Conservation (phyloP, 2,329 filamentous ascomycete species). For the Geosmithia morbida region DNA sequence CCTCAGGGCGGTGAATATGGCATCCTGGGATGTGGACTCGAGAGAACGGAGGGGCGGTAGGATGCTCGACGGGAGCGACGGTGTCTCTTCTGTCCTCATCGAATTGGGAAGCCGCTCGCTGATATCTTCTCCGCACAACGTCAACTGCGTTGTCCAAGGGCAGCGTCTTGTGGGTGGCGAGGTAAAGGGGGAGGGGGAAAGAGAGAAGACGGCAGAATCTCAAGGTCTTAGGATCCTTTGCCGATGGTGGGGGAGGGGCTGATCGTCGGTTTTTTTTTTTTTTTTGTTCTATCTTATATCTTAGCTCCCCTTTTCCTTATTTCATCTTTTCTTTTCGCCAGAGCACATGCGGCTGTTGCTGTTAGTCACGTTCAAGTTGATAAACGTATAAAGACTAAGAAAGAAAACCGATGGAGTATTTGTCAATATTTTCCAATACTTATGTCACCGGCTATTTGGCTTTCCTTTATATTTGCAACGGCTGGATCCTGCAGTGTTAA, state of each 20-base stretch:
- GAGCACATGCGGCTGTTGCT: too few relatives aligned
- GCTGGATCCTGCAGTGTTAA: neutral
- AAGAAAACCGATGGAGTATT: neutral
- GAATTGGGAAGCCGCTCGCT: neutral
- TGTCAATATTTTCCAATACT: neutral
- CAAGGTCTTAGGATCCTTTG: neutral
- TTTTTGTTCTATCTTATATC: too few relatives aligned
- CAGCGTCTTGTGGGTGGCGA: neutral
- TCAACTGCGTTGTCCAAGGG: too few relatives aligned
- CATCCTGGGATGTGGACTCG: neutral
- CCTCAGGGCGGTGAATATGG: conserved; percentile 2
- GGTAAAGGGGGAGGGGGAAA: neutral
- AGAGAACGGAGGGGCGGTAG: conserved; percentile 3
- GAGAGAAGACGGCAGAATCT: too few relatives aligned
- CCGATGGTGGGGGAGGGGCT: neutral
- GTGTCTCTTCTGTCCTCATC: conserved; percentile 1
- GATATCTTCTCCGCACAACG: neutral
- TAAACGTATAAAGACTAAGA: neutral
- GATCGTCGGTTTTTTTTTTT: neutral
- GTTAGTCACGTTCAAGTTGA: neutral
- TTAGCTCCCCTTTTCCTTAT: too few relatives aligned
- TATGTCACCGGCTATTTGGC: too few relatives aligned
- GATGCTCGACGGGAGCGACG: conserved; percentile 3
- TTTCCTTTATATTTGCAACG: too few relatives aligned
- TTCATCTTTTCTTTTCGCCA: too few relatives aligned